Conservation (phyloP, 2,329 filamentous ascomycete genomes). For the Whalleya microplaca region DNA sequence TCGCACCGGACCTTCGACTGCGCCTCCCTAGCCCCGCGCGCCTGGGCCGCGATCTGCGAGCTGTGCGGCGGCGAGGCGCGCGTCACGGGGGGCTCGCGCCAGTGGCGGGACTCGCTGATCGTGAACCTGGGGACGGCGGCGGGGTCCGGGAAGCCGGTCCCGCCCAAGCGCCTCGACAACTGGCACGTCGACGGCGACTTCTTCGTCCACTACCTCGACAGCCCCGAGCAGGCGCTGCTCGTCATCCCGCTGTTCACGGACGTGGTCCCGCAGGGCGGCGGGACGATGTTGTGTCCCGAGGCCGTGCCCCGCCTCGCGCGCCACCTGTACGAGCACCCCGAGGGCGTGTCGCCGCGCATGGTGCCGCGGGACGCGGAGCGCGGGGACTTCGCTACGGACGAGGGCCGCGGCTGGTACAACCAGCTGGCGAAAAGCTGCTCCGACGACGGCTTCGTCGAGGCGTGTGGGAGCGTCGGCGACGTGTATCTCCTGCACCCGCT, state of each 20-base stretch:
- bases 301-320: slow-evolving; percentile 61
- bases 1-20: slow-evolving; percentile 58
- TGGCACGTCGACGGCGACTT: slow-evolving; percentile 77
- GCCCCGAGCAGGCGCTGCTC: slow-evolving; percentile 68
- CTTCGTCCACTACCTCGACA: slow-evolving; percentile 73
- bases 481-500: slow-evolving; percentile 63
- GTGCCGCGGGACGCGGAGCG: slow-evolving; percentile 53
- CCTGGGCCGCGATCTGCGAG: slow-evolving; percentile 69
- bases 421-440: slow-evolving; percentile 42
- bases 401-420: slow-evolving; percentile 50
- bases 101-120: slow-evolving; percentile 71
- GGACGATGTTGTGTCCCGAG: slow-evolving; percentile 65
- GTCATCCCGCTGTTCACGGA: slow-evolving; percentile 72
- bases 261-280: slow-evolving; percentile 62
- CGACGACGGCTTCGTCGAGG: slow-evolving; percentile 52
- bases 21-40: slow-evolving; percentile 62
- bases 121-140: slow-evolving; percentile 67
- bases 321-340: slow-evolving; percentile 63
- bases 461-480: slow-evolving; percentile 56
- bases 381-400: slow-evolving; percentile 45
- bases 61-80: slow-evolving; percentile 66
- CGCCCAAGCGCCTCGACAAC: slow-evolving; percentile 55
- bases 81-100: slow-evolving; percentile 49
- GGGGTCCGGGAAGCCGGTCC: slow-evolving; percentile 51
- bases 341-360: slow-evolving; percentile 70